phyloP scores from a whole-genome alignment of 2,329 filamentous ascomycete genomes.

The Nemania sp. region DNA sequence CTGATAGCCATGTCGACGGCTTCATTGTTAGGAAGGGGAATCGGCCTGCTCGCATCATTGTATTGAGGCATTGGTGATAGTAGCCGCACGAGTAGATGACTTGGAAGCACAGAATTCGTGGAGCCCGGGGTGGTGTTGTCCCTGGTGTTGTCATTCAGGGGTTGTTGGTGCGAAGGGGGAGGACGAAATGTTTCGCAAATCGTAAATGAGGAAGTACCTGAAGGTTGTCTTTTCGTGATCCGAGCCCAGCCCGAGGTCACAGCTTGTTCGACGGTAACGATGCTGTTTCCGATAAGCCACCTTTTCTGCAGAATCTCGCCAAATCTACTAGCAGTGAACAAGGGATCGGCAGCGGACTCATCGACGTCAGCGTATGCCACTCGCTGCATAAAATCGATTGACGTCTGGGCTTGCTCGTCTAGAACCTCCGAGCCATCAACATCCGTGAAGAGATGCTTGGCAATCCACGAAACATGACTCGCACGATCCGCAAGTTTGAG shows the following conservation, averaged over 20 bases:
- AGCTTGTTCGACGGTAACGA: conserved; percentile 75
- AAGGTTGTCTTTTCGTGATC: conserved; percentile 72
- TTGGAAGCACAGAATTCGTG: conserved; percentile 69
- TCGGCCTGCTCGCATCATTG: conserved; percentile 64
- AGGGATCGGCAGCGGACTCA: conserved; percentile 69
- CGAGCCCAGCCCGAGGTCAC: conserved; percentile 69
- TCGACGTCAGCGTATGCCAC: conserved; percentile 84
- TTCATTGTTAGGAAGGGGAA: conserved; percentile 74
- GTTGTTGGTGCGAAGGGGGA: conserved; percentile 61
- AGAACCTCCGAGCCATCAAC: conserved; percentile 73
- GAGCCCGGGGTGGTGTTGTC: conserved; percentile 51
- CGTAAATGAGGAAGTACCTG: conserved; percentile 65
- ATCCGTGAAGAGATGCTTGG: conserved; percentile 82
- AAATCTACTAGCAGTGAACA: conserved; percentile 68
- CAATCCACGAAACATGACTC: conserved; percentile 87
- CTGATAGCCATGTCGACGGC: conserved; percentile 74
- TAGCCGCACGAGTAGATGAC: conserved; percentile 72
- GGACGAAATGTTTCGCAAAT: conserved; percentile 64
- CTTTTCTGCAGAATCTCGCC: conserved; percentile 69
- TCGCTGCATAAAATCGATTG: conserved; percentile 92
- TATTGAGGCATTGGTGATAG: conserved; percentile 65
- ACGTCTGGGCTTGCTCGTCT: conserved; percentile 92
- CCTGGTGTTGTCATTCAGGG: conserved; percentile 52
- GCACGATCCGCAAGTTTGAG: conserved; percentile 82
- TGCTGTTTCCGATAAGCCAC: conserved; percentile 75